A percentile compares a stretch with the other conserved stretches of the same genome.
phyloP scores from a whole-genome alignment of 2,329 filamentous ascomycete genomes.

The Akanthomyces uredinophilus region DNA sequence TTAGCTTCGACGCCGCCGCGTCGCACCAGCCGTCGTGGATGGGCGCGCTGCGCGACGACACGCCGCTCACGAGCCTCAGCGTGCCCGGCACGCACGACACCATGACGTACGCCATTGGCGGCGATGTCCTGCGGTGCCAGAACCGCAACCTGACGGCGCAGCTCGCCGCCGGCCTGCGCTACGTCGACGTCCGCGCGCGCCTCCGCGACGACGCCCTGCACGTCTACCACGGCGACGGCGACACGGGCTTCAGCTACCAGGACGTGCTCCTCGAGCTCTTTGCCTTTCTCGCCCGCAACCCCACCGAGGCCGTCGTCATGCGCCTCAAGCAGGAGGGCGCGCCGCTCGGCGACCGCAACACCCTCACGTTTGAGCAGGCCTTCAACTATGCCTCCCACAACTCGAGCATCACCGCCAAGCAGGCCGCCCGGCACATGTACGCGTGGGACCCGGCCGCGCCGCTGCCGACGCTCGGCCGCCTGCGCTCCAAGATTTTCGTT shows the following conservation, averaged over 20 bases:
- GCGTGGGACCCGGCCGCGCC: constrained; percentile 26
- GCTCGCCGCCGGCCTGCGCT: constrained; percentile 42
- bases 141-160: constrained; percentile 41
- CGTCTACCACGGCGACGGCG: constrained; percentile 42
- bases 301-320: constrained; percentile 43
- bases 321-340: constrained; percentile 44
- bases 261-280: constrained; percentile 40
- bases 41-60: constrained; percentile 35
- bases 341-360: constrained; percentile 31
- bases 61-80: constrained; percentile 39
- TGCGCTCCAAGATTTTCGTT: constrained; percentile 42
- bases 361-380: constrained; percentile 39
- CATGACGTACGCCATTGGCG: constrained; percentile 40
- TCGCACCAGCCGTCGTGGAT: constrained; percentile 33
- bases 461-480: constrained; percentile 39
- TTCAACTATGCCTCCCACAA: constrained; percentile 37
- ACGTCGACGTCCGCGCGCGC: constrained; percentile 45
- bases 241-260: constrained; percentile 40
- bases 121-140: constrained; percentile 40
- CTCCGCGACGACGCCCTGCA: constrained; percentile 37
- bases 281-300: constrained; percentile 40
- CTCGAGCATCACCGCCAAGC: constrained; percentile 29
- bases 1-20: constrained; percentile 32
- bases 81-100: constrained; percentile 51
- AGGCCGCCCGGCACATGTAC: constrained; percentile 34